phyloP scores from a whole-genome alignment of 345 rosid genomes.

The Euphorbia lathyris region DNA sequence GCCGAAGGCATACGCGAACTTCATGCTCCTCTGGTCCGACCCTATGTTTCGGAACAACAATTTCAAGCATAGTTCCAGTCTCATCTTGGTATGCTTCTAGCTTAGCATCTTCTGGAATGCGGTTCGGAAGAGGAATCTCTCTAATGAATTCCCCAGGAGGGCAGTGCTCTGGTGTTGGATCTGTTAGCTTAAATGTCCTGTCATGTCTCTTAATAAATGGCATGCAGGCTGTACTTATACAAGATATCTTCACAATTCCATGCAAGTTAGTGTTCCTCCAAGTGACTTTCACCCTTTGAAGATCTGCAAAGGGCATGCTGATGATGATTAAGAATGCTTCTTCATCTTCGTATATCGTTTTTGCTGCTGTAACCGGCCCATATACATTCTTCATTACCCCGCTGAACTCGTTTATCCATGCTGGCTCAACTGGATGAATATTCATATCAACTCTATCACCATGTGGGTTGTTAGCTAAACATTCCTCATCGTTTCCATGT shows the following conservation, averaged over 20 bases:
- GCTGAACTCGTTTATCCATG: constrained; percentile 76
- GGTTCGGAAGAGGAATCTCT: constrained; percentile 66
- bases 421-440: constrained; percentile 63
- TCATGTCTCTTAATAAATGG: constrained; percentile 73
- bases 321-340: constrained; percentile 64
- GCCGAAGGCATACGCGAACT: constrained; percentile 80
- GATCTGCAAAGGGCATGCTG: constrained; percentile 78
- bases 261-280: constrained; percentile 71
- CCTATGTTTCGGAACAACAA: constrained; percentile 73
- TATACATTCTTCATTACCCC: constrained; percentile 74
- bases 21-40: constrained; percentile 90
- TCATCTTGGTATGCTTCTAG: constrained; percentile 76
- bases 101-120: constrained; percentile 83
- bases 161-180: constrained; percentile 91
- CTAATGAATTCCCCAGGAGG: constrained; percentile 84
- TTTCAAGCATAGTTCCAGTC: constrained; percentile 69
- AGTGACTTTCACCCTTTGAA: constrained; percentile 77
- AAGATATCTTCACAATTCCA: constrained; percentile 83
- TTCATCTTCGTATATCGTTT: constrained; percentile 76
- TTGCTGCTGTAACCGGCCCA: constrained; percentile 90
- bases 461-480: constrained; percentile 43
- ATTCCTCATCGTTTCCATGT: constrained; percentile 56
- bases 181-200: constrained; percentile 87
- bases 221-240: constrained; percentile 66
- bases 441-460: constrained; percentile 54